phyloP scores from a whole-genome alignment of 148 eudicot species.

The Silene latifolia region DNA sequence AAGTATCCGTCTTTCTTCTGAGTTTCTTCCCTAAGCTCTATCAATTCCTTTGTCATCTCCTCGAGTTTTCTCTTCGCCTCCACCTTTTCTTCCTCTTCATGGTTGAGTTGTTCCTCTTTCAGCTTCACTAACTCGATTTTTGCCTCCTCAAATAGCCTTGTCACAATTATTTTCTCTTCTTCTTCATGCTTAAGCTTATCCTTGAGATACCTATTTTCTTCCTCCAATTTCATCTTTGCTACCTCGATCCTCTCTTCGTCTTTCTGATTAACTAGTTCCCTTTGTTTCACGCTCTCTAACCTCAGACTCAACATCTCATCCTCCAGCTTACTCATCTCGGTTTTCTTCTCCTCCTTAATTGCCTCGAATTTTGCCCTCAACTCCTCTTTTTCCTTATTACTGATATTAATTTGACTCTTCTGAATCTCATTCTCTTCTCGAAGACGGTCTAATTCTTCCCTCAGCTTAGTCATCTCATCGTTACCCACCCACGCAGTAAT shows the following conservation, averaged over 20 bases:
- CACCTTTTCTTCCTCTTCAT: conserved; percentile 1
- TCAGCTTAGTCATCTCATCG: conserved; percentile 46
- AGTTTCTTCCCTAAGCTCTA: conserved; percentile 21
- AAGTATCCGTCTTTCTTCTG: conserved; percentile 48
- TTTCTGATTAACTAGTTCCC: neutral
- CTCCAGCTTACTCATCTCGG: neutral
- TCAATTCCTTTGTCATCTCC: conserved; percentile 41
- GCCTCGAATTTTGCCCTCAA: conserved; percentile 20
- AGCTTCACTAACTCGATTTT: conserved; percentile 10
- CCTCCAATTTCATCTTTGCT: neutral
- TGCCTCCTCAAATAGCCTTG: conserved; percentile 5
- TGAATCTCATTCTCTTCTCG: conserved; percentile 52
- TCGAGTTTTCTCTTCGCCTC: conserved; percentile 10
- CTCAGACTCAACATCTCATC: conserved; percentile 1
- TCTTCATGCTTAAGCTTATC: conserved; percentile 4
- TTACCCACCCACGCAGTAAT: conserved; percentile 14
- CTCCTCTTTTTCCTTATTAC: conserved; percentile 22
- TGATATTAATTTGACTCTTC: conserved; percentile 17
- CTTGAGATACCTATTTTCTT: neutral
- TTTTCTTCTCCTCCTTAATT: neutral
- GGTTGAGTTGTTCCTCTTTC: neutral
- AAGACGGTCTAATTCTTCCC: conserved; percentile 53
- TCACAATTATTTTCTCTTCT: conserved; percentile 10
- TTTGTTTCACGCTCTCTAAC: neutral
- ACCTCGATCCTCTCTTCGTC: neutral